A percentile compares a stretch with the other conserved stretches of the same genome.
Conservation (phyloP, 495 filamentous ascomycete species). For the Letharia lupina region DNA sequence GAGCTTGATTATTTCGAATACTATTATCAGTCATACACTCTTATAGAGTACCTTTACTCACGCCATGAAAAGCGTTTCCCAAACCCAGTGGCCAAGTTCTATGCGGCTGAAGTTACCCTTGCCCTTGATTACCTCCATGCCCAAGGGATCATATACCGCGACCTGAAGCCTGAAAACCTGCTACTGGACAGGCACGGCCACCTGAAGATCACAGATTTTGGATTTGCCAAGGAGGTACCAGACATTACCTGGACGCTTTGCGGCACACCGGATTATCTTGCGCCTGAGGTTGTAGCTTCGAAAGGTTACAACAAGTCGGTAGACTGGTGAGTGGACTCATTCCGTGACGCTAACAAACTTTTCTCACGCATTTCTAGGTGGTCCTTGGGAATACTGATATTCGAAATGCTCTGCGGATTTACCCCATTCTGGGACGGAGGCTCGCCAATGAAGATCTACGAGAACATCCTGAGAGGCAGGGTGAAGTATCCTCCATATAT, state of each 20-base stretch:
- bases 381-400: slow-evolving; percentile 96
- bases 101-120: slow-evolving; percentile 92
- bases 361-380: slow-evolving; percentile 54
- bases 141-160: slow-evolving; percentile 92
- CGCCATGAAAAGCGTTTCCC: slow-evolving; percentile 74
- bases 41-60: slow-evolving; percentile 17
- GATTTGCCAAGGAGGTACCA: slow-evolving; percentile 94
- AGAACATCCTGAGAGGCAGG: slow-evolving; percentile 89
- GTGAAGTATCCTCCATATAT: slow-evolving; percentile 96
- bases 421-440: slow-evolving; percentile 98
- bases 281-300: slow-evolving; percentile 90
- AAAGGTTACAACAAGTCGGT: slow-evolving; percentile 99
- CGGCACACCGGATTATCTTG: slow-evolving; percentile 96
- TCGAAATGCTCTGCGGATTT: slow-evolving; percentile 98
- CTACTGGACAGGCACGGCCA: slow-evolving; percentile 93
- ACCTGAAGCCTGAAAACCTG: slow-evolving; percentile 94
- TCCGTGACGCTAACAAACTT: not conserved
- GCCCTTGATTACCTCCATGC: slow-evolving; percentile 94
- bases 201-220: slow-evolving; percentile 97
- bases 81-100: slow-evolving; percentile 98
- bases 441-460: slow-evolving; percentile 97
- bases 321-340: slow-evolving; percentile 64
- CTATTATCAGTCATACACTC: slow-evolving; percentile 4
- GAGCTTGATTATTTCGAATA: slow-evolving; percentile 7
- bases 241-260: slow-evolving; percentile 99